Evolutionary conservation across 1,284 basidiomycete species (phyloP).

Genomic region (Leccinum insigne): DNA sequence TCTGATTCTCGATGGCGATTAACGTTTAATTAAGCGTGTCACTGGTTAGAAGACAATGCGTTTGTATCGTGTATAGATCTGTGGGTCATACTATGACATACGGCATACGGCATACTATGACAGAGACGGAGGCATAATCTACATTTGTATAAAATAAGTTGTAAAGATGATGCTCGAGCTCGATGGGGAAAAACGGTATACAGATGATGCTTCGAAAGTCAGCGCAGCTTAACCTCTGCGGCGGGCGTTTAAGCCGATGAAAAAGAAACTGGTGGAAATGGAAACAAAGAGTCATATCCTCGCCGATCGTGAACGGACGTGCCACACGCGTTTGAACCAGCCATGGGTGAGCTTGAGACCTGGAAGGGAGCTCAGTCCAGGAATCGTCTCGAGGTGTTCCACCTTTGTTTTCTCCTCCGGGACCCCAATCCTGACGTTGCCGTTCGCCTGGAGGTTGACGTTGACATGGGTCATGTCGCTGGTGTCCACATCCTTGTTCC

Average conservation of each 20-base stretch:
- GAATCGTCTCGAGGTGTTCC: conserved; percentile 25
- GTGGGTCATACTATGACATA: neutral
- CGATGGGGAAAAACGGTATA: neutral
- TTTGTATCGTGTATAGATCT: conserved; percentile 2
- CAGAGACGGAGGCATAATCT: conserved; percentile 3
- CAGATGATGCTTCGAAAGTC: conserved; percentile 7
- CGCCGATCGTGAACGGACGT: conserved; percentile 28
- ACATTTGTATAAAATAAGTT: conserved; percentile 5
- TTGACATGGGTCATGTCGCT: conserved; percentile 32
- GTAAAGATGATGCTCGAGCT: neutral
- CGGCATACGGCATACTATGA: neutral
- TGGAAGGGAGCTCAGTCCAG: conserved; percentile 26
- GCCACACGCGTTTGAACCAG: conserved; percentile 35
- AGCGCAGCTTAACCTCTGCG: conserved; percentile 7
- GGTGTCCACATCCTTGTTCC: conserved; percentile 40
- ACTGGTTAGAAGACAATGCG: conserved; percentile 3
- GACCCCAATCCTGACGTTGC: neutral
- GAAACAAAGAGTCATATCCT: conserved; percentile 18
- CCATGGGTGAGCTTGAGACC: conserved; percentile 28
- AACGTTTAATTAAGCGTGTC: neutral
- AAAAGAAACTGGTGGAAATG: neutral
- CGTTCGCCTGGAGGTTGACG: neutral
- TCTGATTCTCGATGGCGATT: neutral
- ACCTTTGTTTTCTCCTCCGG: conserved; percentile 10
- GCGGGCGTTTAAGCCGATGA: neutral